Percentiles rank a stretch among this genome's conserved stretches.
These are phyloP conservation scores for Penicillium sumatraense DNA, from an alignment of 2,329 filamentous ascomycete genomes.

Conservation along the genomic window DNA sequence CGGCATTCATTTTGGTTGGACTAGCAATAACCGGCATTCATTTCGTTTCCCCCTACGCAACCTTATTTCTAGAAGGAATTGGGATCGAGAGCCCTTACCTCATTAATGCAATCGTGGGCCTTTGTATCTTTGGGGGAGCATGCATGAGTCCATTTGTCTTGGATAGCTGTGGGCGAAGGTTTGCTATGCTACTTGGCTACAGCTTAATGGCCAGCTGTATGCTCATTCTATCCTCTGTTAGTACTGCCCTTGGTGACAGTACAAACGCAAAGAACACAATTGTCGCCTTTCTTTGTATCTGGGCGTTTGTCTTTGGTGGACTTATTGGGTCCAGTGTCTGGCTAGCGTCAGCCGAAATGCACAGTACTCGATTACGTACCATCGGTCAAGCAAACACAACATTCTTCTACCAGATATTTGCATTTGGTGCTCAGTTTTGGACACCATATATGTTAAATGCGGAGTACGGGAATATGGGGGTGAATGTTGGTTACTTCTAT, in stretches of 20 bases:
- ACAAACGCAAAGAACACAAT: constrained; percentile 14
- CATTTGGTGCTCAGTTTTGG: constrained; percentile 25
- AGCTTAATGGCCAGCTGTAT: constrained; percentile 23
- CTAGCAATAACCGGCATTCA: constrained; percentile 29
- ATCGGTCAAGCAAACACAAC: constrained; percentile 29
- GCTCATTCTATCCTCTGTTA: constrained; percentile 24
- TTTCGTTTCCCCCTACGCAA: constrained; percentile 17
- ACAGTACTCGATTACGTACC: constrained; percentile 26
- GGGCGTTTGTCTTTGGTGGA: constrained; percentile 29
- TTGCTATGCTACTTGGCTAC: constrained; percentile 24
- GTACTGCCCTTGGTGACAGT: constrained; percentile 13
- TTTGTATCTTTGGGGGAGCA: constrained; percentile 19
- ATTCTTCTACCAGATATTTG: constrained; percentile 22
- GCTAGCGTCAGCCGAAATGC: constrained; percentile 27
- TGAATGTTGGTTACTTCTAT: constrained; percentile 27
- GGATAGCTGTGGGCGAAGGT: constrained; percentile 25
- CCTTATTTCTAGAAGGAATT: constrained; percentile 19
- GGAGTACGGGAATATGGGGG: constrained; percentile 26
- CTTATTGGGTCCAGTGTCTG: constrained; percentile 23
- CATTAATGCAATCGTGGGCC: constrained; percentile 20
- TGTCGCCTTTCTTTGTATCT: constrained; percentile 28
- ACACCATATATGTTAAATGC: constrained; percentile 28
- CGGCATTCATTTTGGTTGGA: constrained; percentile 22
- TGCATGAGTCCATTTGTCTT: constrained; percentile 18
- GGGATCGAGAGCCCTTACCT: constrained; percentile 23